phyloP scores from a whole-genome alignment of 495 filamentous ascomycete genomes.

The Aspergillus nidulans region DNA sequence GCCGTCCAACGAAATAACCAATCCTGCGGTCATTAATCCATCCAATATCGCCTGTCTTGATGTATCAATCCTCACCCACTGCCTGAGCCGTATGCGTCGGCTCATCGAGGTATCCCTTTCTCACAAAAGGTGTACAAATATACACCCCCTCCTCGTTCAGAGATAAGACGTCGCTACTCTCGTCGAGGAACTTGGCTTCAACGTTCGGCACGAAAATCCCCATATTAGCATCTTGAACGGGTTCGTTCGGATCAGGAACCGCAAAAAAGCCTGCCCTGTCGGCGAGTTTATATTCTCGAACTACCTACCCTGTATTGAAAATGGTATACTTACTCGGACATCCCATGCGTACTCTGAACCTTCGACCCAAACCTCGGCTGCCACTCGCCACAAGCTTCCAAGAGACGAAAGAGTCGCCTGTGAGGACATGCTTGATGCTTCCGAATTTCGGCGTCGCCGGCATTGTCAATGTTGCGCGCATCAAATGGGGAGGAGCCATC shows the following conservation, averaged over 20 bases:
- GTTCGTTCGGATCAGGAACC: conserved; percentile 39
- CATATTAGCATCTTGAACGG: conserved; percentile 40
- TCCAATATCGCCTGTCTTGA: conserved; percentile 70
- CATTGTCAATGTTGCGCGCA: background rate
- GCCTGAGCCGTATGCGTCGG: conserved; percentile 60
- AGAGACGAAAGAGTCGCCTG: background rate
- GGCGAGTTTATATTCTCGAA: background rate
- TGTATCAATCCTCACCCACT: conserved; percentile 59
- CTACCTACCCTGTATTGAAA: background rate
- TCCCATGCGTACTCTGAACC: background rate
- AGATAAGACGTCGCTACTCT: conserved; percentile 36
- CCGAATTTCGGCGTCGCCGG: background rate
- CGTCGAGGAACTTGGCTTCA: conserved; percentile 50
- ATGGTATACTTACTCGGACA: background rate
- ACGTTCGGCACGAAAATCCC: conserved; percentile 67
- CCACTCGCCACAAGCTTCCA: background rate
- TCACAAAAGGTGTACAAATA: conserved; percentile 60
- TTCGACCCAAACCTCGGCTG: background rate
- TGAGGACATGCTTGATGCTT: background rate
- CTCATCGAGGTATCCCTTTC: conserved; percentile 70
- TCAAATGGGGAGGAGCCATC: background rate
- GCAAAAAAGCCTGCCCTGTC: background rate
- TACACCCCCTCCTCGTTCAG: conserved; percentile 53
- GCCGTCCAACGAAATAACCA: conserved; percentile 71
- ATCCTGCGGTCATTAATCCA: conserved; percentile 55